Conservation (phyloP, 805 yeast species). For the Isabelozyma pseudorhagii region DNA sequence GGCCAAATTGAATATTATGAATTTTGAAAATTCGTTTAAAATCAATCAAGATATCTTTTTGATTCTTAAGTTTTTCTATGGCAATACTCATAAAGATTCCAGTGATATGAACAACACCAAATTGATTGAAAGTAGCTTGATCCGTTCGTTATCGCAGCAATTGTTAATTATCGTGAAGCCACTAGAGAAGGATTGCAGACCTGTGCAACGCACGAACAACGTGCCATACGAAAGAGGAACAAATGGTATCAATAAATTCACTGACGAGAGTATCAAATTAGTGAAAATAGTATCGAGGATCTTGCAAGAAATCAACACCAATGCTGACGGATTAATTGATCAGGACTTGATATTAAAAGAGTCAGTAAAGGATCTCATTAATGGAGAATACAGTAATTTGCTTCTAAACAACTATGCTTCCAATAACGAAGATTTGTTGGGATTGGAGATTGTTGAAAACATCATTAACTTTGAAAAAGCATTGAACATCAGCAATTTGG, state of each 20-base stretch:
- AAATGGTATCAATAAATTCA: conserved; percentile 54
- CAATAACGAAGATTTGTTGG: conserved; percentile 21
- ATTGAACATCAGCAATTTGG: conserved; percentile 9
- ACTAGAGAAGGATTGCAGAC: conserved; percentile 45
- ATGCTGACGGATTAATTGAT: conserved; percentile 15
- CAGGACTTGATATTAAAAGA: conserved; percentile 35
- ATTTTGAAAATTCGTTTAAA: conserved; percentile 25
- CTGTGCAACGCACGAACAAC: conserved; percentile 25
- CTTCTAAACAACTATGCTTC: conserved; percentile 11
- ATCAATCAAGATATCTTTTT: conserved; percentile 36
- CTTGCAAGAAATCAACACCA: conserved; percentile 35
- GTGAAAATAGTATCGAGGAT: conserved; percentile 51
- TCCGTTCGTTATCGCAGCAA: conserved; percentile 7
- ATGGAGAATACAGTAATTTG: conserved; percentile 8
- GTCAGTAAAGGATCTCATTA: conserved; percentile 24
- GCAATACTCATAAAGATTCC: background rate
- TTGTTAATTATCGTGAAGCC: conserved; percentile 25
- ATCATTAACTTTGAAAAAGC: conserved; percentile 19
- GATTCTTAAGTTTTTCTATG: conserved; percentile 46
- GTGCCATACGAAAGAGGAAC: conserved; percentile 60
- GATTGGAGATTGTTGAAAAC: conserved; percentile 47
- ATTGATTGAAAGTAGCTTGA: conserved; percentile 11
- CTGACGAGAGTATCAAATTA: conserved; percentile 48
- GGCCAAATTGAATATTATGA: conserved; percentile 39
- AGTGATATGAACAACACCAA: conserved; percentile 14